phyloP scores from a whole-genome alignment of 139 green algal genomes.

The Chloropicon primus region DNA sequence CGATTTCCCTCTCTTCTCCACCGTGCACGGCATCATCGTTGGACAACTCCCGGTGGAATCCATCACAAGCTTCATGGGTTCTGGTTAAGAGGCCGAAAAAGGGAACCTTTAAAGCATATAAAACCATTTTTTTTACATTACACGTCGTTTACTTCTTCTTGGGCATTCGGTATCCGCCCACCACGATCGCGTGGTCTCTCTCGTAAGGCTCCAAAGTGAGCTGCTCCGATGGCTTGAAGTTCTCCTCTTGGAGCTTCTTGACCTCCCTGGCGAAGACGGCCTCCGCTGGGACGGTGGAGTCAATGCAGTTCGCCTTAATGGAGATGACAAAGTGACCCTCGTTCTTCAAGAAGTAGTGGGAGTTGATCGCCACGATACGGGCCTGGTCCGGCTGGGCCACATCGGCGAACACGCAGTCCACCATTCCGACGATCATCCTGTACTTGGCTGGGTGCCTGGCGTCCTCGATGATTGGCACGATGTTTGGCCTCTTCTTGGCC shows the following conservation, averaged over 20 bases:
- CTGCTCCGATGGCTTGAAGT: conserved; percentile 82
- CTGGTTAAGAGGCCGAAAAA: not conserved
- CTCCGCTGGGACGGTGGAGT: conserved; percentile 92
- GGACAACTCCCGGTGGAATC: conserved; percentile 15
- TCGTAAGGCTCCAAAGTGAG: conserved; percentile 99
- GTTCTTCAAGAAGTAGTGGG: conserved; percentile 96
- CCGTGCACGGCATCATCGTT: conserved; percentile 45
- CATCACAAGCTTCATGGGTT: not conserved
- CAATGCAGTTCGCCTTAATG: conserved; percentile 99
- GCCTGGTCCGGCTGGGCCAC: conserved; percentile 89
- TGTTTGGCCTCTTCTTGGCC: conserved; percentile 98
- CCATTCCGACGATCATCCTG: conserved; percentile 99
- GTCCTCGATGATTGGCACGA: conserved; percentile 99
- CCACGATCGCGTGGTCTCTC: conserved; percentile 93
- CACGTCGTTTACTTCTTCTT: conserved; percentile 19
- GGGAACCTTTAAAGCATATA: not conserved
- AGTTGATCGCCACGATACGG: conserved; percentile 95
- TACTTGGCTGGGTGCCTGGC: conserved; percentile 95
- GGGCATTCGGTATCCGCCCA: conserved; percentile 33
- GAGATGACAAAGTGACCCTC: conserved; percentile 96
- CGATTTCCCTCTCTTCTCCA: conserved; percentile 57
- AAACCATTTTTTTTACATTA: not conserved
- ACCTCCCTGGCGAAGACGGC: conserved; percentile 95
- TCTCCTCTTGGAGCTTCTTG: conserved; percentile 94
- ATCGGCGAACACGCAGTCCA: conserved; percentile 97